These are phyloP conservation scores for Cucurbita moschata DNA, from an alignment of 306 rosid species.

Conservation along the genomic window DNA sequence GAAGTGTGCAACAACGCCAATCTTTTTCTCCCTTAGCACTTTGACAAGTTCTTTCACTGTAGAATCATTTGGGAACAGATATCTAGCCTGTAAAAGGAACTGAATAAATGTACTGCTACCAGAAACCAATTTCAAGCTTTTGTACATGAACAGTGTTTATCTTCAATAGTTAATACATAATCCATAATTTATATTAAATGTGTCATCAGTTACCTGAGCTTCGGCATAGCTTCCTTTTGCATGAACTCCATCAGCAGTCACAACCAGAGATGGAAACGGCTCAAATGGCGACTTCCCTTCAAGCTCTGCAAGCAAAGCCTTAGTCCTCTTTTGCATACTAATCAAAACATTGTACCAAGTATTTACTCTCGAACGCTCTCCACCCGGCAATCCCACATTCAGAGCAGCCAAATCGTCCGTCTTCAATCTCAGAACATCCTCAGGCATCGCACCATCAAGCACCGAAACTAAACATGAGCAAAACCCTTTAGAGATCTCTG, in stretches of 20 bases:
- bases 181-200: background rate
- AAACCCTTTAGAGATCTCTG: slow-evolving; percentile 69
- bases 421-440: slow-evolving; percentile 41
- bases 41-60: slow-evolving; percentile 52
- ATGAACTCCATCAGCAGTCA: slow-evolving; percentile 46
- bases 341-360: slow-evolving; percentile 91
- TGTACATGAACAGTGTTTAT: background rate
- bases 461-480: slow-evolving; percentile 61
- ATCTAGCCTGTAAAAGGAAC: slow-evolving; percentile 66
- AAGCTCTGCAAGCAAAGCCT: slow-evolving; percentile 44
- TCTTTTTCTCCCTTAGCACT: slow-evolving; percentile 67
- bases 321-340: slow-evolving; percentile 71
- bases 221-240: slow-evolving; percentile 88
- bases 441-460: slow-evolving; percentile 59
- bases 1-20: slow-evolving; percentile 93
- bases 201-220: slow-evolving; percentile 50
- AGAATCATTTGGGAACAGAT: slow-evolving; percentile 46
- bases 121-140: background rate
- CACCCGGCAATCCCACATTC: slow-evolving; percentile 45
- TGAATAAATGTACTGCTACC: background rate
- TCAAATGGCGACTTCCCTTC: slow-evolving; percentile 52
- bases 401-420: slow-evolving; percentile 59
- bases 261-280: slow-evolving; percentile 59
- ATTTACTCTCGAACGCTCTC: slow-evolving; percentile 58
- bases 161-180: background rate